These are phyloP conservation scores for Apiospora marii DNA, from an alignment of 2,329 filamentous ascomycete genomes.

Conservation along the genomic window DNA sequence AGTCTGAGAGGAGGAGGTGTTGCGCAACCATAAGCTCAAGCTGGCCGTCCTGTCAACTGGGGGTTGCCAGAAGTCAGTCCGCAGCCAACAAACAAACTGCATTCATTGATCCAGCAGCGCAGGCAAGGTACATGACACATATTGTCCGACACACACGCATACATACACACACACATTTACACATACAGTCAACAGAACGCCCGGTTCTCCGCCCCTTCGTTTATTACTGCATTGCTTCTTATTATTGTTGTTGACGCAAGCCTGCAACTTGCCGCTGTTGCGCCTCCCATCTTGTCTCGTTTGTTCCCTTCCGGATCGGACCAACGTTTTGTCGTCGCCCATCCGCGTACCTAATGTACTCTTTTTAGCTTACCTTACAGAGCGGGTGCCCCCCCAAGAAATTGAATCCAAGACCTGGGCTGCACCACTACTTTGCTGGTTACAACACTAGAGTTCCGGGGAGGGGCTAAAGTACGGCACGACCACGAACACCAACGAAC, in stretches of 20 bases:
- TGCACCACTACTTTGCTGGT: constrained; percentile 18
- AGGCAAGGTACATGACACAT: not conserved
- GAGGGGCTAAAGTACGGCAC: constrained; percentile 24
- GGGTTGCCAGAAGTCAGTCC: not conserved
- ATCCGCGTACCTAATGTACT: not conserved
- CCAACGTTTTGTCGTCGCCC: constrained; percentile 21
- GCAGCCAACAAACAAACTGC: constrained; percentile 4
- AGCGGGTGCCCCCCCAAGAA: constrained; percentile 19
- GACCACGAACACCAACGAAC: constrained; percentile 20
- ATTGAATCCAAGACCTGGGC: constrained; percentile 17
- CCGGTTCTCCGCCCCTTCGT: not conserved
- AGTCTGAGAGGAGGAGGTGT: not conserved
- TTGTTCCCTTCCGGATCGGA: constrained; percentile 19
- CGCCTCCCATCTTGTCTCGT: not conserved
- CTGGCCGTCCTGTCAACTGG: constrained; percentile 2
- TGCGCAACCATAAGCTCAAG: not conserved
- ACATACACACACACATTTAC: not conserved
- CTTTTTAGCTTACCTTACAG: constrained; percentile 4
- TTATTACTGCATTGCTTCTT: not conserved
- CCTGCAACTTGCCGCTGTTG: constrained; percentile 17
- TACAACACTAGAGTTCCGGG: constrained; percentile 22
- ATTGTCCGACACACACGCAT: not conserved
- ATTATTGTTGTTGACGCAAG: constrained; percentile 10
- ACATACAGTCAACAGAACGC: not conserved
- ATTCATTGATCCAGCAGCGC: not conserved